These are phyloP conservation scores for Aegilops bicornis DNA, from an alignment of 176 grass and related monocot species.

Conservation along the genomic window DNA sequence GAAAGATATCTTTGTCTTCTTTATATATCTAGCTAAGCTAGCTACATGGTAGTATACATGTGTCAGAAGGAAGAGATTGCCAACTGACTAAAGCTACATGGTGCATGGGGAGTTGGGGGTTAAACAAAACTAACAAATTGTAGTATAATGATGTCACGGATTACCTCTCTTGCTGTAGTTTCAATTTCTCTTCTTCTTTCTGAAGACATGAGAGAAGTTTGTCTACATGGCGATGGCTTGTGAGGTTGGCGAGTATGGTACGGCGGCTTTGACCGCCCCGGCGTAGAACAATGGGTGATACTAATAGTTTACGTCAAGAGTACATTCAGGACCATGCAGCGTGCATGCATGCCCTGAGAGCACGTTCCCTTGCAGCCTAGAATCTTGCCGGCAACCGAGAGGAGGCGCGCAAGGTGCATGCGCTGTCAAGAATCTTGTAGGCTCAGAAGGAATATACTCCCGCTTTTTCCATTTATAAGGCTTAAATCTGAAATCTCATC, in stretches of 20 bases:
- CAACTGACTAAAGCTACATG: neutral
- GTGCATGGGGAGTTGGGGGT: neutral
- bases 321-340: neutral
- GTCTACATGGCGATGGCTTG: neutral
- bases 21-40: neutral
- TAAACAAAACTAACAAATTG: neutral
- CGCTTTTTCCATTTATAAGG: too few species aligned
- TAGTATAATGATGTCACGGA: neutral
- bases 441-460: neutral
- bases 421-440: neutral
- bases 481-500: too few species aligned
- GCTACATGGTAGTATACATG: neutral
- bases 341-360: neutral
- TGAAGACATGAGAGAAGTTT: neutral
- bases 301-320: neutral
- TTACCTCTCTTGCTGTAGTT: neutral
- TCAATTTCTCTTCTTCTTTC: neutral
- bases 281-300: neutral
- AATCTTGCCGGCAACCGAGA: too few species aligned
- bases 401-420: too few species aligned
- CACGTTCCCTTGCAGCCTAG: neutral
- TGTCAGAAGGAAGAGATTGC: neutral
- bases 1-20: neutral
- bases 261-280: neutral
- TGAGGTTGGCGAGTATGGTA: neutral